Conservation (phyloP, 345 rosid species). For the Stellera chamaejasme region DNA sequence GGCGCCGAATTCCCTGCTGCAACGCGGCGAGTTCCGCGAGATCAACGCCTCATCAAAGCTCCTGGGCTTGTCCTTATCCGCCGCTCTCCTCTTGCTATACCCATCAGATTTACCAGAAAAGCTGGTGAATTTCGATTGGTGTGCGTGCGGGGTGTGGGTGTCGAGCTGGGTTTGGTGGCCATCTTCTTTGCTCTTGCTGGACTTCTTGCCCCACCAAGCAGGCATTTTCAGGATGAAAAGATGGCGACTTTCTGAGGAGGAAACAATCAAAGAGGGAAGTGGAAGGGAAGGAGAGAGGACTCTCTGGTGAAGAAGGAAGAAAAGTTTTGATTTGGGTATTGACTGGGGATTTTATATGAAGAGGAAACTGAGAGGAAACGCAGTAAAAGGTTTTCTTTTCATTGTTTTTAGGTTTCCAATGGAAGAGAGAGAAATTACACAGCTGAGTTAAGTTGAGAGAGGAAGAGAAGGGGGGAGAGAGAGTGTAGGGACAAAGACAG, state of each 20-base stretch:
- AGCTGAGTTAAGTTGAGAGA: background rate
- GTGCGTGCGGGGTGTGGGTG: conserved; percentile 10
- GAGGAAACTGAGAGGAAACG: conserved; percentile 17
- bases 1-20: conserved; percentile 31
- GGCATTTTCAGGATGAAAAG: conserved; percentile 35
- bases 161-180: conserved; percentile 9
- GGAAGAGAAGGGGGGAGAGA: conserved; percentile 3
- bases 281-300: background rate
- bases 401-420: background rate
- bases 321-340: conserved; percentile 8
- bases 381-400: background rate
- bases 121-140: conserved; percentile 18
- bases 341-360: conserved; percentile 6
- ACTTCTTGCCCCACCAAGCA: conserved; percentile 71
- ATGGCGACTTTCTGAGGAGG: background rate
- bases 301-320: conserved; percentile 5
- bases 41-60: conserved; percentile 25
- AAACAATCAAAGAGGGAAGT: background rate
- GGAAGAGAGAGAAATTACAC: background rate
- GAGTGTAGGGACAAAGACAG: too few relatives aligned
- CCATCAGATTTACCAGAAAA: conserved; percentile 6
- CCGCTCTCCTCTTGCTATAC: conserved; percentile 17
- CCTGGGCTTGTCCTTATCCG: conserved; percentile 24
- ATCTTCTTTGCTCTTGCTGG: conserved; percentile 49
- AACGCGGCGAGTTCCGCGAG: conserved; percentile 39